Conservation (phyloP, 805 yeast genomes). For the Saccharomycopsis malanga region DNA sequence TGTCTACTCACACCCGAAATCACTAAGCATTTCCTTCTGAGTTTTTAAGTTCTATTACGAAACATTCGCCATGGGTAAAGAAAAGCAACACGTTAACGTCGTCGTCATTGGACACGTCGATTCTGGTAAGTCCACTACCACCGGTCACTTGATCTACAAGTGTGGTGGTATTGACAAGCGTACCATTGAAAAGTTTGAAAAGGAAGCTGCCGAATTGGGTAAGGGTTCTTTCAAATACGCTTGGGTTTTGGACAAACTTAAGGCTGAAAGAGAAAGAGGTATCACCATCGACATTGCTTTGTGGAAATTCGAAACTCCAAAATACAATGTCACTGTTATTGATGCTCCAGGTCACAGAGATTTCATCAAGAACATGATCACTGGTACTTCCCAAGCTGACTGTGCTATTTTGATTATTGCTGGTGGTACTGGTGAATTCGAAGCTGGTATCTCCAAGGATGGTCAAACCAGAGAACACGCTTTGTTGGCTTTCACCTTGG, state of each 20-base stretch:
- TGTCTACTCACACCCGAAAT: conserved; percentile 33
- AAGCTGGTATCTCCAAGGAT: conserved; percentile 91
- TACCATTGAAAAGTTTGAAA: conserved; percentile 96
- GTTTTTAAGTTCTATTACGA: conserved; percentile 24
- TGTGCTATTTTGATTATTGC: conserved; percentile 87
- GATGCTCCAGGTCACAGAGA: conserved; percentile 97
- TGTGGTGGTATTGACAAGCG: conserved; percentile 99
- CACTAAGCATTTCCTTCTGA: conserved; percentile 32
- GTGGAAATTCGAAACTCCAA: conserved; percentile 90
- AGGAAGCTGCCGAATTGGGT: conserved; percentile 96
- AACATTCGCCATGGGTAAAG: conserved; percentile 62
- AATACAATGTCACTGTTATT: conserved; percentile 82
- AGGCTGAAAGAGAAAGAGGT: conserved; percentile 97
- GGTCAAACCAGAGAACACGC: conserved; percentile 97
- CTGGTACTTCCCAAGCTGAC: conserved; percentile 93
- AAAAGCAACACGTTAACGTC: conserved; percentile 97
- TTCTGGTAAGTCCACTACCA: conserved; percentile 97
- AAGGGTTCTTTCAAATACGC: conserved; percentile 98
- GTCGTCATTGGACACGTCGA: conserved; percentile 99
- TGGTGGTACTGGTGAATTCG: conserved; percentile 92
- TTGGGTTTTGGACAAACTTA: conserved; percentile 92
- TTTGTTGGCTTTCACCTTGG: conserved; percentile 80
- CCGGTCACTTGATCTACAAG: conserved; percentile 98
- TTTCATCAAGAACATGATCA: conserved; percentile 93
- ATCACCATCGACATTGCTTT: conserved; percentile 91